Evolutionary conservation across 306 rosid genomes (phyloP), one percentile per base, ranked within the genome.

Genomic region (Pyrus pyrifolia): DNA sequence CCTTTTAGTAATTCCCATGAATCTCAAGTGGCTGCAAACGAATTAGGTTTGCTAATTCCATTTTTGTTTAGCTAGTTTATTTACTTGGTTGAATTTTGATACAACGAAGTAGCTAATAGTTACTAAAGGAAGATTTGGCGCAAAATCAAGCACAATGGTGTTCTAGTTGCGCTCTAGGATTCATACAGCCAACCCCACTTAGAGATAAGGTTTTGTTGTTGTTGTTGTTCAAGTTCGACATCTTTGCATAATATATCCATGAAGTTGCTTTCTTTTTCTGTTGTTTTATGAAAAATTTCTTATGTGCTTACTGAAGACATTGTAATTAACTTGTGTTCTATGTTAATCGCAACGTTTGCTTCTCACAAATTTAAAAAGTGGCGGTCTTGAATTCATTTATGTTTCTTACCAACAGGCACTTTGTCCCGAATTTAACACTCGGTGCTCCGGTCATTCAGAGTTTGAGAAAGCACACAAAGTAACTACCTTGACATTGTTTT

Each of bases 361-460:
- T 23, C 15, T 25, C 38, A 29, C 10, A 13, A 17, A 11, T 61
- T 51, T 27, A 42, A 44, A 29, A 13, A 25, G 7, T 64, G 13
- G 42, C 38, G 61, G 31, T 81, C 62, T 78, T 68, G 30, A 4
- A 38, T 60, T 68, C 60, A 29, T 74, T 45, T 14, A 38, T 74
- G 40, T 71, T 51, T 7, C 8, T 2, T 77, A 69, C 80, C 13
- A 29, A 45, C 62, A 96, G 99, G 89, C 98, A 96, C 63, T 96
- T 96, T 79, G 98, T 96, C 79, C 93, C 97, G 23, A 96, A 96
- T 84, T 88, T 96, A 60, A 96, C 98, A 25, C 87, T 92, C 61
- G 99, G 99, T 49, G 93, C 98, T 80, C 99, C 99, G 7, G 86
- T 92, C 75, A 89, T 96, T 73, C 92, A 89, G 87, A 92, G 98